Evolutionary conservation across 108 stramenopile genomes (phyloP), one percentile per base, ranked within the genome.

Genomic region (Cyclotella baltica): DNA sequence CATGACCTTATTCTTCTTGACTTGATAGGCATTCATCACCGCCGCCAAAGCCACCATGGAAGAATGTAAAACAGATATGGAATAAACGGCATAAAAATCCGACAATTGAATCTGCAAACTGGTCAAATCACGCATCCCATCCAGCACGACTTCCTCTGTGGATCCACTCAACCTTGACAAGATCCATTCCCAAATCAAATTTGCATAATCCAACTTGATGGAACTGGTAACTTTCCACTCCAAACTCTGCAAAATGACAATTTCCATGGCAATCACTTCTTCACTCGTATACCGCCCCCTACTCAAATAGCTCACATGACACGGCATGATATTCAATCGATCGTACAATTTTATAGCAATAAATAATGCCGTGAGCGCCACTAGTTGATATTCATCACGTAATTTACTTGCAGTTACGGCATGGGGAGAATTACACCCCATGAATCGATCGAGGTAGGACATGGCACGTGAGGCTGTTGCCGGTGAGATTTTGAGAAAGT

Each of bases 1-100:
- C 23, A 71, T 37, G 59, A 83, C 37, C 1, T 37, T 62, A 10
- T 23, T 33, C 76, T 73, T 77, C 58, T 77, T 77, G 23, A 63
- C 59, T 34, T 77, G 72, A 70, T 68, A 77, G 0, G 83, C 76
- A 51, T 83, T 83, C 22, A 72, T 73, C 15, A 77, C 67, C 11
- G 83, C 71, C 16, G 83, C 83, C 40, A 83, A 67, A 18, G 83
- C 83, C 43, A 83, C 76, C 50, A 70, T 52, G 16, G 83, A 77
- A 29, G n/a, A n/a, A n/a, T n/a, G n/a, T n/a, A 62, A 76, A n/a
- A 16, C 69, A 2, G 28, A 46, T 0, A 46, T 73, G 19, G 76
- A 57, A 43, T 68, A 83, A 6, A 35, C 22, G 9, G 71, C 29
- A 36, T 83, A 72, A 35, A 73, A 83, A 59, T 83, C 83, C 15